Percentiles rank a stretch among this genome's conserved stretches.
These are phyloP conservation scores for Taphrina betulina DNA, from an alignment of 1,139 yeast genomes.

Conservation along the genomic window DNA sequence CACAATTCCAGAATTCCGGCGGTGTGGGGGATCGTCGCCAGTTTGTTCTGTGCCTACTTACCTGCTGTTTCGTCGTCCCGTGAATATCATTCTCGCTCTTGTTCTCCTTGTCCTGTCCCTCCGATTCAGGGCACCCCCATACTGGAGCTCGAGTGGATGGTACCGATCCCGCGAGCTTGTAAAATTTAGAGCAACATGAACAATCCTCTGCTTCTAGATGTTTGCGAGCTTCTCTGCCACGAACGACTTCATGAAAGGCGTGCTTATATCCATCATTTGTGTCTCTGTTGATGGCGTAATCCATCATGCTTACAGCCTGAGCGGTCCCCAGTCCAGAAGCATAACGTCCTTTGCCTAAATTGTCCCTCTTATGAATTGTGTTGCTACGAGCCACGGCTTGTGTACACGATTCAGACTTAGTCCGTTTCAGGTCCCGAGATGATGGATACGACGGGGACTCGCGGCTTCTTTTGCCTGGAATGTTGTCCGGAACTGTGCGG, in stretches of 20 bases:
- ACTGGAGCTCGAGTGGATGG: constrained; percentile 35
- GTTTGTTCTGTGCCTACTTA: constrained; percentile 41
- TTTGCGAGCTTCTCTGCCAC: constrained; percentile 40
- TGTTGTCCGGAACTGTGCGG: background rate
- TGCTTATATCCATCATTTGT: constrained; percentile 39
- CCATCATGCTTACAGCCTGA: constrained; percentile 32
- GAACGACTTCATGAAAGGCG: constrained; percentile 41
- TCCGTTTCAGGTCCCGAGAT: constrained; percentile 4
- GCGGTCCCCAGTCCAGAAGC: background rate
- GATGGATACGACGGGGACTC: background rate
- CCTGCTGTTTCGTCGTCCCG: constrained; percentile 35
- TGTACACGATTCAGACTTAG: background rate
- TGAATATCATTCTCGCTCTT: constrained; percentile 4
- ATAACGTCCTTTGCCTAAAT: background rate
- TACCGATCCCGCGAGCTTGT: constrained; percentile 40
- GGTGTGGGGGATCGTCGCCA: constrained; percentile 42
- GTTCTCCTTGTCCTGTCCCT: constrained; percentile 1
- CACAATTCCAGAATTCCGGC: constrained; percentile 45
- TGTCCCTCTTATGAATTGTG: background rate
- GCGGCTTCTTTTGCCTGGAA: background rate
- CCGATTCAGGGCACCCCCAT: constrained; percentile 35
- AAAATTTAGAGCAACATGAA: constrained; percentile 40
- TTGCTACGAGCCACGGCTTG: background rate
- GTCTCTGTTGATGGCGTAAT: constrained; percentile 41
- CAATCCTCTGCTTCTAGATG: constrained; percentile 43